These are phyloP conservation scores for Lactarius psammicola DNA, from an alignment of 768 basidiomycete genomes.

Conservation along the genomic window DNA sequence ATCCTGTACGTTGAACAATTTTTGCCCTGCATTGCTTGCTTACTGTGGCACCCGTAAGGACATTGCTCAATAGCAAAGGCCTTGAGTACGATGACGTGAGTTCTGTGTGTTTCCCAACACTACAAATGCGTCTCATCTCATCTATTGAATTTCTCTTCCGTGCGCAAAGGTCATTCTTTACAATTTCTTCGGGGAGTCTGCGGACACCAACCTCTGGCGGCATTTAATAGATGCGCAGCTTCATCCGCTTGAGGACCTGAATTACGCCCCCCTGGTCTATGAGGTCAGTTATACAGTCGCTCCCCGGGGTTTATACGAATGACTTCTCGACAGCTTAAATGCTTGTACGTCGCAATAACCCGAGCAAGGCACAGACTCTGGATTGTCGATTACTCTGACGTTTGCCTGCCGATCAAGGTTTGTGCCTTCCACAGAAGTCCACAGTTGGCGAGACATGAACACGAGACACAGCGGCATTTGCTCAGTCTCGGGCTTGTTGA, in stretches of 20 bases:
- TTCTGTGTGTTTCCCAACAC: background rate
- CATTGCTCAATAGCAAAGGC: constrained; percentile 63
- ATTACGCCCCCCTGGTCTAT: constrained; percentile 5
- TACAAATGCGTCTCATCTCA: background rate
- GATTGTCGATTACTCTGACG: constrained; percentile 60
- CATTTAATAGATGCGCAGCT: constrained; percentile 1
- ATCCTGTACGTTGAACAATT: constrained; percentile 47
- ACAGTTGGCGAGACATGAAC: background rate
- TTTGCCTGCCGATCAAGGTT: constrained; percentile 42
- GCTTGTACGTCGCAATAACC: constrained; percentile 69
- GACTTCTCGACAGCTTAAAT: constrained; percentile 49
- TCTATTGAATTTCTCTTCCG: background rate
- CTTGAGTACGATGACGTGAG: constrained; percentile 63
- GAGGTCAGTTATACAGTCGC: constrained; percentile 3
- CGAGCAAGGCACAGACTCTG: constrained; percentile 66
- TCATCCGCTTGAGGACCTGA: background rate
- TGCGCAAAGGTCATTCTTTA: constrained; percentile 60
- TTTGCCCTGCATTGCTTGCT: background rate
- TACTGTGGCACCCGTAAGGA: constrained; percentile 33
- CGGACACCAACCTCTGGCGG: constrained; percentile 35
- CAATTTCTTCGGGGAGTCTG: constrained; percentile 72
- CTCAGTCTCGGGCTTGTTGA: constrained; percentile 7
- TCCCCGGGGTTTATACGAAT: background rate
- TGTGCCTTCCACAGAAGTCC: constrained; percentile 39
- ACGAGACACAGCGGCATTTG: constrained; percentile 6